Evolutionary conservation across 768 basidiomycete species (phyloP).

Genomic region (Wakefieldia striispora): DNA sequence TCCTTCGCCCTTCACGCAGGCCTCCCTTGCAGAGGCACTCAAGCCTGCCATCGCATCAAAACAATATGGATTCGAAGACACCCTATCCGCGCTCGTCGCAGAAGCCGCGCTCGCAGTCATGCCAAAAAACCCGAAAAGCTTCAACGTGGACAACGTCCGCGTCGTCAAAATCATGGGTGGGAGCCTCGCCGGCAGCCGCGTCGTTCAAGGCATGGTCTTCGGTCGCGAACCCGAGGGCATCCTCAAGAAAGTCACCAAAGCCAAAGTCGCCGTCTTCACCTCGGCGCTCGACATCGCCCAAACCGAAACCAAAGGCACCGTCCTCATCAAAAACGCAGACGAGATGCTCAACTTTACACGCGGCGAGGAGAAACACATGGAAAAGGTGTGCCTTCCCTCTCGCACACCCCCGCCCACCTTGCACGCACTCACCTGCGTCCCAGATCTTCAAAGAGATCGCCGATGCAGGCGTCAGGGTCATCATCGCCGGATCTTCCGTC

Average conservation of each 20-base stretch:
- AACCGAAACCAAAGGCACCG: constrained; percentile 99
- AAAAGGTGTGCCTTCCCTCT: constrained; percentile 56
- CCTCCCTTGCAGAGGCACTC: constrained; percentile 70
- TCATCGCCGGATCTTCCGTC: constrained; percentile 89
- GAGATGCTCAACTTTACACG: constrained; percentile 97
- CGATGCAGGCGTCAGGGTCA: constrained; percentile 89
- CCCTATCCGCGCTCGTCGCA: constrained; percentile 78
- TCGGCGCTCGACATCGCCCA: constrained; percentile 90
- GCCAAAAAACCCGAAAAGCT: constrained; percentile 84
- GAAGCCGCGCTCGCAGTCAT: constrained; percentile 93
- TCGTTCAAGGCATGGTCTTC: constrained; percentile 98
- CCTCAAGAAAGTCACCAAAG: constrained; percentile 77
- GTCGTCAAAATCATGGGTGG: constrained; percentile 99
- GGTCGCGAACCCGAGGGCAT: constrained; percentile 92
- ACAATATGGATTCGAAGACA: constrained; percentile 92
- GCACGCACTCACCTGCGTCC: constrained; percentile 1
- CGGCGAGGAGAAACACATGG: constrained; percentile 95
- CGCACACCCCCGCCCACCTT: background rate
- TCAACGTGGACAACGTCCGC: constrained; percentile 97
- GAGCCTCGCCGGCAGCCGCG: constrained; percentile 75
- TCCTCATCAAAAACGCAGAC: constrained; percentile 90
- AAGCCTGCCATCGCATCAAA: constrained; percentile 95
- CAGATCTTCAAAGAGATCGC: constrained; percentile 97
- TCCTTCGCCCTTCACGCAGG: constrained; percentile 68
- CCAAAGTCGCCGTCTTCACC: constrained; percentile 96